Evolutionary conservation across 2,329 filamentous ascomycete species (phyloP), one percentile per base, ranked within the genome.

Genomic region (Colletotrichum orchidophilum): DNA sequence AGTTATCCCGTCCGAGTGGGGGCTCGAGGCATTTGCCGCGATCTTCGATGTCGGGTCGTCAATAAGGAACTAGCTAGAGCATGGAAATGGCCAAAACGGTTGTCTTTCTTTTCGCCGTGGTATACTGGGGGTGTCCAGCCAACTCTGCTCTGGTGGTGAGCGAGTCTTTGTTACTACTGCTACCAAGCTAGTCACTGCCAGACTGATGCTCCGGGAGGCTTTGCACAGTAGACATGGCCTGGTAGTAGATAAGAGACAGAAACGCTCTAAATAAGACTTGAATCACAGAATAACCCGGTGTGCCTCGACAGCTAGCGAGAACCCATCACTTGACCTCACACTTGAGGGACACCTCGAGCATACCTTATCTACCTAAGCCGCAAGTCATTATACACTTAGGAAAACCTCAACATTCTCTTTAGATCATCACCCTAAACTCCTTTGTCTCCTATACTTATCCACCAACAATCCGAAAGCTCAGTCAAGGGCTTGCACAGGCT

Each of bases 121-220:
- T 42, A 18, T 18, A 3, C 18, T 42, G 6, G 15, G 15, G 39
- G 18, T 46, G 15, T 18, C 8, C 3, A 46, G 3, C 7, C 39
- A 8, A 3, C n/a, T 1, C 7, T 9, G 18, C n/a, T n/a, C 18
- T 46, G 39, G 15, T 46, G 7, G 9, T 46, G 18, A 46, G 18
- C n/a, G 7, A n/a, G 7, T 46, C 2, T n/a, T 7, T n/a, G 9
- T 1, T 11, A n/a, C 0, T n/a, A 0, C 18, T 1, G 7, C 39
- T 9, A 7, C 39, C 18, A 3, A 6, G 9, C 9, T 46, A n/a
- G 18, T n/a, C 15, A 46, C 18, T 46, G 39, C 7, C 18, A 46
- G n/a, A 7, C 3, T 46, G 18, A 7, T 7, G n/a, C 18, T 11
- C 8, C 9, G 0, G 18, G 5, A 4, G 7, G 1, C 4, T 4